These are phyloP conservation scores for Fusarium hostae DNA, from an alignment of 2,329 filamentous ascomycete species.

Conservation along the genomic window DNA sequence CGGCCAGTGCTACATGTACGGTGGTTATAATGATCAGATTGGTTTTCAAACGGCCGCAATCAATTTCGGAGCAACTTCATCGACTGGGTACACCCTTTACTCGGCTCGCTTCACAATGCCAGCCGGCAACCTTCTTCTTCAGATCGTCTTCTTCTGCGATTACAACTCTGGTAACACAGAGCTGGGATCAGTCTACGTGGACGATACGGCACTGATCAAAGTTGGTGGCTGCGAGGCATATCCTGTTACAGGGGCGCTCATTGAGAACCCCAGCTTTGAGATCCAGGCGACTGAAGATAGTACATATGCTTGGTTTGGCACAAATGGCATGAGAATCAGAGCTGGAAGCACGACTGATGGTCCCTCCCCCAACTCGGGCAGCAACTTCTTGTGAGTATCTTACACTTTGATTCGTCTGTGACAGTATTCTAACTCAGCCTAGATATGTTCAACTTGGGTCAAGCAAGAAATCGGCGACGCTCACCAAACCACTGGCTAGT, in stretches of 20 bases:
- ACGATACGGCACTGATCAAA: conserved; percentile 1
- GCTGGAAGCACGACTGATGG: background rate
- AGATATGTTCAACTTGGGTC: background rate
- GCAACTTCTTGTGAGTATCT: background rate
- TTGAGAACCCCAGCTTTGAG: conserved; percentile 9
- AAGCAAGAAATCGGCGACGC: background rate
- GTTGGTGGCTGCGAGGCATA: conserved; percentile 9
- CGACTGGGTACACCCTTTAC: background rate
- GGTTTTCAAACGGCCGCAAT: rapidly evolving
- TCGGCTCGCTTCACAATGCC: background rate
- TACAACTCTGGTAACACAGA: background rate
- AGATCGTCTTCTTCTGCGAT: background rate
- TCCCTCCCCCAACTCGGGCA: rapidly evolving
- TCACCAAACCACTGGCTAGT: background rate
- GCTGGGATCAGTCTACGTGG: background rate
- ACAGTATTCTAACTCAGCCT: background rate
- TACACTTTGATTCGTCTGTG: rapidly evolving
- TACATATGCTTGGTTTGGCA: conserved; percentile 11
- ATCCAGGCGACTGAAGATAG: background rate
- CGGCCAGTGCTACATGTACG: background rate
- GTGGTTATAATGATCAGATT: background rate
- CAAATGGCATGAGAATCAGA: background rate
- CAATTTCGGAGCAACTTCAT: background rate
- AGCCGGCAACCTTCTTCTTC: rapidly evolving
- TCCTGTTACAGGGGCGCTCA: background rate